These are phyloP conservation scores for Candida broadrunensis DNA, from an alignment of 805 yeast species.

Conservation along the genomic window DNA sequence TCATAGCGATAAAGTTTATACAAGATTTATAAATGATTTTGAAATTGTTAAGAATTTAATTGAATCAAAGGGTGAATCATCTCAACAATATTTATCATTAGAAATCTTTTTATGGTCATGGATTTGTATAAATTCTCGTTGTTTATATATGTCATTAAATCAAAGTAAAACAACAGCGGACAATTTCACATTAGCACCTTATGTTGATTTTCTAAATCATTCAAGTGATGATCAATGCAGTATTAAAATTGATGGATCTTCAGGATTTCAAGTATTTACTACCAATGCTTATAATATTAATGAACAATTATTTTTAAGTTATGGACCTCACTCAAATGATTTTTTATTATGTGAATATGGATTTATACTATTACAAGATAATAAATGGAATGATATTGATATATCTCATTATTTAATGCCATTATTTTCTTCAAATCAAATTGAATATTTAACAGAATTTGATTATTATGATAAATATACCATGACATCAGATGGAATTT, in stretches of 20 bases:
- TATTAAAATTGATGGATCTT: constrained; percentile 36
- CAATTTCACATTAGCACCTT: constrained; percentile 89
- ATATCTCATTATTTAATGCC: constrained; percentile 43
- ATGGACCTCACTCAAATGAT: constrained; percentile 88
- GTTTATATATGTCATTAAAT: constrained; percentile 73
- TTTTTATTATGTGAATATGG: constrained; percentile 87
- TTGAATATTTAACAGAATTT: constrained; percentile 42
- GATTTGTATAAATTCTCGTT: constrained; percentile 89
- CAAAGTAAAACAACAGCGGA: constrained; percentile 49
- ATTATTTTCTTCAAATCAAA: constrained; percentile 35
- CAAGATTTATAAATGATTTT: constrained; percentile 47
- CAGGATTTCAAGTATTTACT: constrained; percentile 52
- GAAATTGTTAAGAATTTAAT: constrained; percentile 24
- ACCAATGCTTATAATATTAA: constrained; percentile 21
- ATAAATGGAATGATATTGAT: constrained; percentile 72
- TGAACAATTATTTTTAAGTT: constrained; percentile 69
- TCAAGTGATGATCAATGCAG: constrained; percentile 50
- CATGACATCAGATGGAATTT: constrained; percentile 45
- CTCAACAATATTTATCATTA: constrained; percentile 9
- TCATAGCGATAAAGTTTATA: constrained; percentile 41
- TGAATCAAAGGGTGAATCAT: neutral
- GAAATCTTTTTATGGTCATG: constrained; percentile 62
- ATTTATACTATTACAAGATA: constrained; percentile 50
- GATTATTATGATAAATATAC: constrained; percentile 79
- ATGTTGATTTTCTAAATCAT: constrained; percentile 86